These are phyloP conservation scores for Marchantia polymorpha DNA, from an alignment of 225 moss, liverwort and hornwort genomes.

Conservation along the genomic window DNA sequence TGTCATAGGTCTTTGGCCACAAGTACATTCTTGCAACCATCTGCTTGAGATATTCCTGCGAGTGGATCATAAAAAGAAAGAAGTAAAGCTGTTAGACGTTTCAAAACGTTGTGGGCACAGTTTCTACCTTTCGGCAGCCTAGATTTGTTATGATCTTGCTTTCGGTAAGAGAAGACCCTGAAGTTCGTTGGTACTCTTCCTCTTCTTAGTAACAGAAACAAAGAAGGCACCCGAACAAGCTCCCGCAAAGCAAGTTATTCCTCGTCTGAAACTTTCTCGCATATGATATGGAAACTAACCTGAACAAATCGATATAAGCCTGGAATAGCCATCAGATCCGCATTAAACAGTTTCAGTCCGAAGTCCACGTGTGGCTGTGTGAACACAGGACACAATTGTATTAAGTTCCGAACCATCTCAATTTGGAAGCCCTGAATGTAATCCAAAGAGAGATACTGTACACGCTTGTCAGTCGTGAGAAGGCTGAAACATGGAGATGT, in stretches of 20 bases:
- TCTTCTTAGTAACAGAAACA: background rate
- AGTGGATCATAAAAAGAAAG: background rate
- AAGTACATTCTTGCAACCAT: constrained; percentile 77
- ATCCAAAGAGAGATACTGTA: background rate
- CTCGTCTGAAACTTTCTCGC: background rate
- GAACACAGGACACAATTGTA: background rate
- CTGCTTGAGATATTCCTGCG: constrained; percentile 74
- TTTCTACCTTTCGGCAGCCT: background rate
- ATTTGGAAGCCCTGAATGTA: background rate
- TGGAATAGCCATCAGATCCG: constrained; percentile 97
- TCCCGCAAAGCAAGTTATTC: background rate
- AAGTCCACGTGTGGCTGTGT: constrained; percentile 93
- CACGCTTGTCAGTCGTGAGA: background rate
- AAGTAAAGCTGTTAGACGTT: background rate
- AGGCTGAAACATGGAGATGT: background rate
- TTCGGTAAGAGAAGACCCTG: background rate
- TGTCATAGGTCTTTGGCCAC: constrained; percentile 92
- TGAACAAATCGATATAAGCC: constrained; percentile 83
- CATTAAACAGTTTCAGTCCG: constrained; percentile 87
- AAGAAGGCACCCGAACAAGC: background rate
- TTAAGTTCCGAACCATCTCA: background rate
- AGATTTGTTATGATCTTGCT: too few species aligned
- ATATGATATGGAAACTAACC: constrained; percentile 38
- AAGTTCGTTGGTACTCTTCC: background rate
- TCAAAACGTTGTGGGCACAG: background rate